Base-by-base conservation (phyloP, 2,329 filamentous ascomycete species). In the Aulographum hederae region DNA sequence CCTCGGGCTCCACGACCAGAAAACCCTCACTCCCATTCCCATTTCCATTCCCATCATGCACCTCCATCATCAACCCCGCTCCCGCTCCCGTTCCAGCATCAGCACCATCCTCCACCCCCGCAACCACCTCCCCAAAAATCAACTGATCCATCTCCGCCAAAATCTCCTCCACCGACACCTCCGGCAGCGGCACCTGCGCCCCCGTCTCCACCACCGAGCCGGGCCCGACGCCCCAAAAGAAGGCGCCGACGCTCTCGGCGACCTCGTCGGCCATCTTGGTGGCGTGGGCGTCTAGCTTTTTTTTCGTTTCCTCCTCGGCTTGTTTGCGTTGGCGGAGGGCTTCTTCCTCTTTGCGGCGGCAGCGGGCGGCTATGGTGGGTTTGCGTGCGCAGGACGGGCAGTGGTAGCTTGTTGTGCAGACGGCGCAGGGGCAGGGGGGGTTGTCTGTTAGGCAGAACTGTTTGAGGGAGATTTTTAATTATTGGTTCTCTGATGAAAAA, bases 371-470 rank as follows among this genome's bases (percentile, higher is more conserved):
- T 10, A 54, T 46, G 11, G 41, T 39, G 18, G 45, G 39, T 33
- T 53, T 53, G 20, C 40, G 43, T 6, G 44, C 32, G 38, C 54
- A 57, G 19, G 40, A 40, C 1, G 53, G 52, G 33, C 54, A 57
- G 38, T 57, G 50, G 33, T 46, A 57, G 35, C 50, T 50, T 11
- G 43, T 43, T 2, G 45, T 49, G 41, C 54, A 57, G 35, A 48
- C 53, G 2, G 45, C 45, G 43, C 54, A 57, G 14, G 46, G 41
- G 38, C 54, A 57, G 3, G 40, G 35, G 11, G 50, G 45, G n/a
- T 28, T 20, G 16, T 48, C 50, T 51, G 28, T 18, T 17, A 30
- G 30, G 26, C 23, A 37, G 18, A 29, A 26, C 26, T 33, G 18
- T 36, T n/a, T n/a, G n/a, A n/a, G n/a, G n/a, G 27, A 31, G 23